Base-by-base conservation (phyloP, 768 basidiomycete genomes). In the Tulasnella sp. region DNA sequence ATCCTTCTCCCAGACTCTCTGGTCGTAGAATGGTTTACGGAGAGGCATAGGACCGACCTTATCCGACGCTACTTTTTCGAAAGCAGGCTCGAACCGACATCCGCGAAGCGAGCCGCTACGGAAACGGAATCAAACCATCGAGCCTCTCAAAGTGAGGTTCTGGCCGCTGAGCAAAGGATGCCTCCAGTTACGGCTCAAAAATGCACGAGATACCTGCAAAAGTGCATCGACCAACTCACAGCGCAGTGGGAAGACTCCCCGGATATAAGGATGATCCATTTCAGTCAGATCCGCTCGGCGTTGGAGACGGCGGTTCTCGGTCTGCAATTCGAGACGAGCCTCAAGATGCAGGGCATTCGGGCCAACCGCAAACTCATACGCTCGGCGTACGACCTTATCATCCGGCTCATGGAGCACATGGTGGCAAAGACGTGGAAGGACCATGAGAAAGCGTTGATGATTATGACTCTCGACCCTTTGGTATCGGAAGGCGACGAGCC, bases 61-160 rank as follows among this genome's bases (percentile, higher is more conserved):
- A 88, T 95, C 71, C 87, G 88, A 14, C 86, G 90, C 74, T 95
- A 87, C 78, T 76, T 92, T 12, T 81, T 95, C 1, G 78, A 85
- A 71, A 89, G 89, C n/a, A 82, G 78, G 63, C 81, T 95, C 26
- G 89, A 77, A 26, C 74, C 74, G 32, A 29, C 17, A 16, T 40
- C 37, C 36, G 11, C 44, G 11, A 44, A 70, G 40, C 16, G 14
- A 22, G 26, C 44, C 6, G 32, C 42, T 26, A 22, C 8, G 6
- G 34, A 29, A 9, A 14, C 34, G 6, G 32, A 6, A 1, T 65
- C 42, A 2, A 47, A 26, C 35, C 34, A 12, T 19, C 42, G 52
- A 1, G 17, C 44, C 4, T 22, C n/a, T 12, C 69, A 47, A 19
- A 14, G 4, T 14, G 42, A 29, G 29, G 47, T 14, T 6, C 69